These are phyloP conservation scores for Skeletonema potamos DNA, from an alignment of 108 stramenopile genomes.

Conservation along the genomic window DNA sequence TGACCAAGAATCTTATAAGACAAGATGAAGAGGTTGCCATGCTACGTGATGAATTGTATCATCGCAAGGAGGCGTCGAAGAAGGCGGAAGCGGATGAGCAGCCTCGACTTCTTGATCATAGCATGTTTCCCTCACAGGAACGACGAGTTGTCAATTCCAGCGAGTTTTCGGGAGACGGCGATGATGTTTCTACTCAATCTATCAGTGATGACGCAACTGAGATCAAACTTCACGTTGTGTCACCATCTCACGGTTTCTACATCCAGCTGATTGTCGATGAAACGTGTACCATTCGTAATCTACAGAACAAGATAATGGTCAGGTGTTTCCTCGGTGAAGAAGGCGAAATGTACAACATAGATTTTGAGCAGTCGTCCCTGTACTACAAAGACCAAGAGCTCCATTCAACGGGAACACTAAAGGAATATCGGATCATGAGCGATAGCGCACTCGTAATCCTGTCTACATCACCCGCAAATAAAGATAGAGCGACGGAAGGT, in stretches of 20 bases:
- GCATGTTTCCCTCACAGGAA: slow-evolving; percentile 30
- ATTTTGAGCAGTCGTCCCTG: slow-evolving; percentile 17
- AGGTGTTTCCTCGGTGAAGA: neutral
- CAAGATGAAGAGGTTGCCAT: slow-evolving; percentile 35
- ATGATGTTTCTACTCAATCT: neutral
- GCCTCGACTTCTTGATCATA: slow-evolving; percentile 1
- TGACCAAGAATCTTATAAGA: slow-evolving; percentile 7
- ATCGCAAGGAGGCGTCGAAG: slow-evolving; percentile 8
- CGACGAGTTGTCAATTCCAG: neutral
- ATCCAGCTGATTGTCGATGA: slow-evolving; percentile 15
- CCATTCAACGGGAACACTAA: slow-evolving; percentile 15
- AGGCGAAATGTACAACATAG: neutral
- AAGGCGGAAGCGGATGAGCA: slow-evolving; percentile 2
- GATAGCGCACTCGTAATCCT: slow-evolving; percentile 26
- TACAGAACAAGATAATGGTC: slow-evolving; percentile 29
- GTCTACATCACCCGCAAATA: neutral
- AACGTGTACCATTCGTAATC: slow-evolving; percentile 21
- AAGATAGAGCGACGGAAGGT: neutral
- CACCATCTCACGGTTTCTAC: slow-evolving; percentile 22
- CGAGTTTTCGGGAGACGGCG: neutral
- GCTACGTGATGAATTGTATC: slow-evolving; percentile 20
- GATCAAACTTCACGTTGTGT: slow-evolving; percentile 36
- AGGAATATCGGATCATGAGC: slow-evolving; percentile 9
- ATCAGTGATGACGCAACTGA: neutral
- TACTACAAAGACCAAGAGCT: slow-evolving; percentile 17